Evolutionary conservation across 768 basidiomycete species (phyloP), one percentile per base, ranked within the genome.

Genomic region (Termitomyces titanicus): DNA sequence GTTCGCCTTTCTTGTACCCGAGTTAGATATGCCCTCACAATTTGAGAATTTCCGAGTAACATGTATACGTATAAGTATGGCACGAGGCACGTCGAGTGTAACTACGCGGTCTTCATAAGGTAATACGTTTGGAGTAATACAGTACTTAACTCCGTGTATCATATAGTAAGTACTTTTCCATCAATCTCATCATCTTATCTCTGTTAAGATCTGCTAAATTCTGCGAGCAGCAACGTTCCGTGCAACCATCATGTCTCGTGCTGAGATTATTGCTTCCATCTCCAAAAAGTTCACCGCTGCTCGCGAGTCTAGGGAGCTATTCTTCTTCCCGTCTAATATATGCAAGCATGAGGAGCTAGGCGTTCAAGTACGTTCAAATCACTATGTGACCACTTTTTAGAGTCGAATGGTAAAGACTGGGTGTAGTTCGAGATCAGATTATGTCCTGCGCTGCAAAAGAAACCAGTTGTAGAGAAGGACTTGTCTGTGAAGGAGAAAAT

Each of bases 371-470:
- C 24, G 58, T 42, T 37, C 43, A 33, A 47, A 17, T 39, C 5
- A 25, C 22, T n/a, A 3, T 46, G 12, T 24, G 31, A 15, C 24
- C 33, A 17, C 20, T 13, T 61, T 45, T n/a, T n/a, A n/a, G 34
- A 50, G 39, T 54, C 22, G 29, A 12, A 35, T 22, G 15, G 17
- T 27, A 37, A 17, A 49, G n/a, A 37, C 18, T 27, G 24, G 9
- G 40, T 42, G 11, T 64, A 97, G 95, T 97, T 91, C 68, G 82
- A 96, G 71, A 82, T 98, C 54, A 80, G 89, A 57, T 70, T 91
- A 38, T 97, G 94, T 62, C 89, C 92, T 12, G 89, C 93, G 0
- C 73, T 98, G 39, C 85, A 88, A 63, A 80, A 91, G 63, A 98
- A 97, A 68, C 82, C 85, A 3, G 64, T 65, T 48, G 75, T 74